Percentiles rank a stretch among this genome's conserved stretches.
These are phyloP conservation scores for Aureobasidium subglaciale DNA, from an alignment of 2,329 filamentous ascomycete species.

Conservation along the genomic window DNA sequence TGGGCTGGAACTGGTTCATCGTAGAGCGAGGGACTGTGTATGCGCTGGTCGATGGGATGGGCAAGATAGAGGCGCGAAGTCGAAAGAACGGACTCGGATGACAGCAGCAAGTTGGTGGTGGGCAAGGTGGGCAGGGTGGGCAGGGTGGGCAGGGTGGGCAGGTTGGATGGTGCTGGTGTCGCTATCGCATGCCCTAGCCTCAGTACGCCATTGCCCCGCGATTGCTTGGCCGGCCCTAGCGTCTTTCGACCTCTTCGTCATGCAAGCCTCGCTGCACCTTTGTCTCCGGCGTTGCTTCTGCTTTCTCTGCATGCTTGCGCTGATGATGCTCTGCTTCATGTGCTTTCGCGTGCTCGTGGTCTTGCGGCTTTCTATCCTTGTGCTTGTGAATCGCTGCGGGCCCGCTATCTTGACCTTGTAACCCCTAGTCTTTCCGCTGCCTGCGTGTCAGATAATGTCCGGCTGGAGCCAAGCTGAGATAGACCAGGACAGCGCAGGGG, in stretches of 20 bases:
- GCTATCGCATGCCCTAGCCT: slow-evolving; percentile 1
- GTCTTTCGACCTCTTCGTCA: background rate
- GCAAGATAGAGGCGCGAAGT: background rate
- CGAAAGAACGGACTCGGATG: background rate
- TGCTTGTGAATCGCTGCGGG: background rate
- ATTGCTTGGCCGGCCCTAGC: slow-evolving; percentile 3
- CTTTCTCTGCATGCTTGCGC: background rate
- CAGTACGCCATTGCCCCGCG: slow-evolving; percentile 7
- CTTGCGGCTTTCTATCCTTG: background rate
- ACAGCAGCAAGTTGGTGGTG: background rate
- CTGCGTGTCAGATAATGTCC: slow-evolving; percentile 1
- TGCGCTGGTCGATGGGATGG: background rate
- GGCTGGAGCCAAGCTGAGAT: slow-evolving; percentile 6
- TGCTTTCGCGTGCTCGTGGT: background rate
- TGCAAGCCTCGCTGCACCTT: background rate
- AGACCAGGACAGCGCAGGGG: slow-evolving; percentile 1
- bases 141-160: background rate
- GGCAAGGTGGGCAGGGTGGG: background rate
- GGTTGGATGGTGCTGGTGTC: background rate
- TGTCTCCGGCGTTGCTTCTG: background rate
- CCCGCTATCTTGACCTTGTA: background rate
- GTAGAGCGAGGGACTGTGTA: background rate
- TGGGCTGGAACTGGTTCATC: slow-evolving; percentile 10
- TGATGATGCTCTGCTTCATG: background rate
- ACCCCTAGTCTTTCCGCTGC: background rate